These are phyloP conservation scores for Podila minutissima DNA, from an alignment of 192 early-diverging fungal genomes.

Conservation along the genomic window DNA sequence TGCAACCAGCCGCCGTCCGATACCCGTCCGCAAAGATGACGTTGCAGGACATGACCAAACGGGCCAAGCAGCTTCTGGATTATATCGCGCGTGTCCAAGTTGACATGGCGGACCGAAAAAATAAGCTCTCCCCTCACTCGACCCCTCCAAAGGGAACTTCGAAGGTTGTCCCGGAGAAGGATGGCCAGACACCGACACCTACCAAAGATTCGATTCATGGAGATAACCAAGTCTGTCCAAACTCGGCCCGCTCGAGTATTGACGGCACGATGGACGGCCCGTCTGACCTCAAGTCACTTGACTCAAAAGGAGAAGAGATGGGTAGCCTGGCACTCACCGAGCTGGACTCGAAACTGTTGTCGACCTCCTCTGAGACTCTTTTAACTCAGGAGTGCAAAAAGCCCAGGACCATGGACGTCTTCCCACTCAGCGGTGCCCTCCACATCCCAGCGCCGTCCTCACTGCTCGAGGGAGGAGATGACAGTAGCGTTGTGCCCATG, in stretches of 20 bases:
- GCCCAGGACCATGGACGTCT: background rate
- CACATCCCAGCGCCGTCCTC: background rate
- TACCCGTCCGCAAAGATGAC: conserved; percentile 62
- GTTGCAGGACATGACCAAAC: conserved; percentile 71
- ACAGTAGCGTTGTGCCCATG: no score
- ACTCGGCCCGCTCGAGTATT: conserved; percentile 1
- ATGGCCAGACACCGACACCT: background rate
- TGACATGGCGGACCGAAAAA: conserved; percentile 45
- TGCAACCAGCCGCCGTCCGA: conserved; percentile 60
- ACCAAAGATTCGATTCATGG: background rate
- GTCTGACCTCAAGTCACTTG: background rate
- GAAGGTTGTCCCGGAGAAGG: background rate
- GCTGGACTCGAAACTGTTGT: conserved; percentile 4
- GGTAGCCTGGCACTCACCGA: background rate
- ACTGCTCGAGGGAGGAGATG: background rate
- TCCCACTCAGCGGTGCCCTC: background rate
- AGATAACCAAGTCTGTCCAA: conserved; percentile 1
- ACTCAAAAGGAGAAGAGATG: background rate
- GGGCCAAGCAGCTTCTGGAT: conserved; percentile 71
- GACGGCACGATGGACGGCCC: background rate
- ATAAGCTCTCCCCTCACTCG: background rate
- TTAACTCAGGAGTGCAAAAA: background rate
- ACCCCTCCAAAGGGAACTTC: background rate
- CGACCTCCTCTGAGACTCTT: background rate
- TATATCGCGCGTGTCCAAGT: conserved; percentile 61